A percentile compares a stretch with the other conserved stretches of the same genome.
These are phyloP conservation scores for Colletotrichum sp. DNA, from an alignment of 2,329 filamentous ascomycete genomes.

Conservation along the genomic window DNA sequence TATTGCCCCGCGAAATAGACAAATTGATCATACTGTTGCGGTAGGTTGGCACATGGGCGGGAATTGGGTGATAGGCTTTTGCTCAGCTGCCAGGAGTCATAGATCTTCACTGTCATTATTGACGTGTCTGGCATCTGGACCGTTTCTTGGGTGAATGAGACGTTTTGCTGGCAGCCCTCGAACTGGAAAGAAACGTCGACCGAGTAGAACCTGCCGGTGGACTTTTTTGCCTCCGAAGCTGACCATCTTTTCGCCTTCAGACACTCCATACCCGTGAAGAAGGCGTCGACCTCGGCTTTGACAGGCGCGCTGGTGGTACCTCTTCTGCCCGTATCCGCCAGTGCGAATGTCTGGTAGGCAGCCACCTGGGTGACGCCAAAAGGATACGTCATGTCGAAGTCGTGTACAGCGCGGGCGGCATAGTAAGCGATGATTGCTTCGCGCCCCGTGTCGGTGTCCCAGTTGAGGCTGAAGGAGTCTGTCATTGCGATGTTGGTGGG, in stretches of 20 bases:
- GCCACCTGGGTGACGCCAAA: background rate
- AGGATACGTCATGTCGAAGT: slow-evolving; percentile 4
- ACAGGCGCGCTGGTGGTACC: background rate
- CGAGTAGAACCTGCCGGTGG: background rate
- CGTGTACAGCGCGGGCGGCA: background rate
- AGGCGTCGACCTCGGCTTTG: background rate
- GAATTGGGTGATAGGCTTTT: background rate
- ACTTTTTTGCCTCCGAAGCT: background rate
- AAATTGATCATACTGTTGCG: background rate
- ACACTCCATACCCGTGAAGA: background rate
- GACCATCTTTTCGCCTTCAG: background rate
- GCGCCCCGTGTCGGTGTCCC: background rate
- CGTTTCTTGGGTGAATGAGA: background rate
- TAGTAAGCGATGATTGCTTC: background rate
- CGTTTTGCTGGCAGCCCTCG: background rate
- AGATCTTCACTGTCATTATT: background rate
- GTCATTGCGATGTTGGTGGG: background rate
- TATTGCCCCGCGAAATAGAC: background rate
- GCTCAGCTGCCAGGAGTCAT: background rate
- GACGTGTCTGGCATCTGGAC: background rate
- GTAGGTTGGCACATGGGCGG: background rate
- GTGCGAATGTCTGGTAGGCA: slow-evolving; percentile 4
- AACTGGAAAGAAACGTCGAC: background rate
- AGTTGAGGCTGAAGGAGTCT: background rate
- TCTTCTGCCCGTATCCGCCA: background rate